These are phyloP conservation scores for Platanthera zijinensis DNA, from an alignment of 106 monocot species.

Conservation along the genomic window DNA sequence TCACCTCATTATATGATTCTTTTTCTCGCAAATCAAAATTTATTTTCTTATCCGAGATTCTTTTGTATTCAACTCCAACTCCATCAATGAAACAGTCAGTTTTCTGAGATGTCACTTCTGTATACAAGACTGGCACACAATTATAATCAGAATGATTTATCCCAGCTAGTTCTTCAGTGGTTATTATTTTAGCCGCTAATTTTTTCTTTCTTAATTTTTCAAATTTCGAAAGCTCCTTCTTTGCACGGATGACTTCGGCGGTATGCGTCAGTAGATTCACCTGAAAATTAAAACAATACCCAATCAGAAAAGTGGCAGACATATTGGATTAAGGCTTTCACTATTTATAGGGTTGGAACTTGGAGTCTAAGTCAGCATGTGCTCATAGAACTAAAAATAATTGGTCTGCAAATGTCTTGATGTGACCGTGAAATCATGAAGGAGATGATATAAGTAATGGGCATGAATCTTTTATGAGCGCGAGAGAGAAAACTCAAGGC, in stretches of 20 bases:
- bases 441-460: no score
- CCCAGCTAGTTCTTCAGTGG: not conserved
- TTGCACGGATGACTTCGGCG: slow-evolving; percentile 11
- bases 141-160: not conserved
- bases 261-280: slow-evolving; percentile 46
- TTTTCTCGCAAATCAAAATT: not conserved
- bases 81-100: not conserved
- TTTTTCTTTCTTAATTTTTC: slow-evolving; percentile 21
- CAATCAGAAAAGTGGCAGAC: not conserved
- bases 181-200: slow-evolving; percentile 9
- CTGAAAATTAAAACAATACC: slow-evolving; percentile 7
- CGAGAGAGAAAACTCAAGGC: no score
- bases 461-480: no score
- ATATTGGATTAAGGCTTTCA: not conserved
- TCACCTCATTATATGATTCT: not conserved
- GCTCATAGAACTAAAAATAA: not conserved
- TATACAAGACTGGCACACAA: not conserved
- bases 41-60: not conserved
- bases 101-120: not conserved
- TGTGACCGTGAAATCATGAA: no score
- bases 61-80: not conserved
- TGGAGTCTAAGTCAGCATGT: not conserved
- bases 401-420: no score
- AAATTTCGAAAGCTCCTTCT: slow-evolving; percentile 13
- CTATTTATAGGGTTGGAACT: not conserved